Conservation (phyloP, 2,329 filamentous ascomycete genomes). For the Zymoseptoria ardabiliae region DNA sequence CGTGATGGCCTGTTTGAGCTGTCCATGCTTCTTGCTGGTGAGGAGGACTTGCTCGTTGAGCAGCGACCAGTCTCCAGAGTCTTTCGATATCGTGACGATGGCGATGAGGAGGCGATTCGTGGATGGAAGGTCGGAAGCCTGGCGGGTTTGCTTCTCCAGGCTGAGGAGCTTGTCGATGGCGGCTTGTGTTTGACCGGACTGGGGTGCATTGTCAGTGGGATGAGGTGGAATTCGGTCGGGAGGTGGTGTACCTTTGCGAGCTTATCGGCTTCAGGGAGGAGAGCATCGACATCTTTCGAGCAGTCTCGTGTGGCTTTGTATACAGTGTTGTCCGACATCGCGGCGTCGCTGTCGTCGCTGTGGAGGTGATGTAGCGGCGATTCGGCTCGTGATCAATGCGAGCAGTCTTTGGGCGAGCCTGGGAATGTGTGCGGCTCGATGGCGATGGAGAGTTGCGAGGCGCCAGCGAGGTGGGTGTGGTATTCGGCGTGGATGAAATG, state of each 20-base stretch:
- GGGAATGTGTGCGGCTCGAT: too few relatives aligned
- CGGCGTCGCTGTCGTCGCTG: constrained; percentile 3
- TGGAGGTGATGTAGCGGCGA: not conserved
- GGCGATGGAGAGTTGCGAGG: too few relatives aligned
- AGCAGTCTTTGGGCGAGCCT: not conserved
- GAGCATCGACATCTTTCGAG: constrained; percentile 88
- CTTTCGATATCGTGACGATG: constrained; percentile 91
- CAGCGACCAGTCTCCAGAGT: constrained; percentile 84
- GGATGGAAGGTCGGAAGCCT: constrained; percentile 92
- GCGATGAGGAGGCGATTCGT: constrained; percentile 81
- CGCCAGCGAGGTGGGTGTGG: not conserved
- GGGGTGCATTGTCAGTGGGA: constrained; percentile 18
- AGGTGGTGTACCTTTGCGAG: constrained; percentile 48
- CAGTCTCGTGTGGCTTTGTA: constrained; percentile 98
- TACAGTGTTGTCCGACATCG: constrained; percentile 68
- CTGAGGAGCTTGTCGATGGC: constrained; percentile 88
- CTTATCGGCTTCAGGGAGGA: constrained; percentile 83
- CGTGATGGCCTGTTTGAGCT: constrained; percentile 97
- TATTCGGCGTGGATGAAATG: not conserved
- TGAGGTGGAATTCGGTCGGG: not conserved
- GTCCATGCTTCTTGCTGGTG: constrained; percentile 98
- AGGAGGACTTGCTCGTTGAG: constrained; percentile 95
- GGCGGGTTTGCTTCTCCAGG: constrained; percentile 94
- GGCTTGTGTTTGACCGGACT: constrained; percentile 67
- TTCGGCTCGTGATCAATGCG: not conserved